Percentiles rank a stretch among this genome's conserved stretches.
phyloP scores from a whole-genome alignment of 2,329 filamentous ascomycete genomes.

The Cladophialophora carrionii region DNA sequence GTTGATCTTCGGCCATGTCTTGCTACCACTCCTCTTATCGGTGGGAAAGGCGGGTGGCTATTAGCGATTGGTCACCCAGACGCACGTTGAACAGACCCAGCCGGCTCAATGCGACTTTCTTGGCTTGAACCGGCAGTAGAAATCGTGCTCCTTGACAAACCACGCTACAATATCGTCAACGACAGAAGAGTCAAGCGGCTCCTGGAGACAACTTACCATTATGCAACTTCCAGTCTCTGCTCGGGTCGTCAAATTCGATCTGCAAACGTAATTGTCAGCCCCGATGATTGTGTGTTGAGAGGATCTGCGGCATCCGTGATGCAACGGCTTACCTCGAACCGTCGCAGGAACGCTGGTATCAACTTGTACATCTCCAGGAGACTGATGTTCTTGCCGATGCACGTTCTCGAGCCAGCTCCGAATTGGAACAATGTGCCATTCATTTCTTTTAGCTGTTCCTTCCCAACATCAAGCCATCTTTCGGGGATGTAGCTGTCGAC shows the following conservation, averaged over 20 bases:
- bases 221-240: conserved; percentile 37
- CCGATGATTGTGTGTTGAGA: conserved; percentile 10
- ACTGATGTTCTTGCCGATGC: conserved; percentile 42
- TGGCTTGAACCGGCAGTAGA: conserved; percentile 40
- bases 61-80: background rate
- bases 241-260: conserved; percentile 38
- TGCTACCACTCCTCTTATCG: background rate
- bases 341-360: conserved; percentile 38
- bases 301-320: background rate
- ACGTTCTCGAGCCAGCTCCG: conserved; percentile 57
- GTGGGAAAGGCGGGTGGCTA: background rate
- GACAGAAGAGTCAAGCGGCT: background rate
- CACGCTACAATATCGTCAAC: conserved; percentile 47
- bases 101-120: conserved; percentile 21
- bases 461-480: conserved; percentile 64
- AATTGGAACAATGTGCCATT: conserved; percentile 50
- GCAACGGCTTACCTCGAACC: conserved; percentile 33
- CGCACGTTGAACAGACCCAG: background rate
- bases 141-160: conserved; percentile 52
- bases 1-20: background rate
- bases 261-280: conserved; percentile 46
- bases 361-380: conserved; percentile 42
- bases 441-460: conserved; percentile 54
- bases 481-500: conserved; percentile 70
- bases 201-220: conserved; percentile 30